Base-by-base conservation (phyloP, 1,139 yeast species). In the Hanseniaspora gamundiae region DNA sequence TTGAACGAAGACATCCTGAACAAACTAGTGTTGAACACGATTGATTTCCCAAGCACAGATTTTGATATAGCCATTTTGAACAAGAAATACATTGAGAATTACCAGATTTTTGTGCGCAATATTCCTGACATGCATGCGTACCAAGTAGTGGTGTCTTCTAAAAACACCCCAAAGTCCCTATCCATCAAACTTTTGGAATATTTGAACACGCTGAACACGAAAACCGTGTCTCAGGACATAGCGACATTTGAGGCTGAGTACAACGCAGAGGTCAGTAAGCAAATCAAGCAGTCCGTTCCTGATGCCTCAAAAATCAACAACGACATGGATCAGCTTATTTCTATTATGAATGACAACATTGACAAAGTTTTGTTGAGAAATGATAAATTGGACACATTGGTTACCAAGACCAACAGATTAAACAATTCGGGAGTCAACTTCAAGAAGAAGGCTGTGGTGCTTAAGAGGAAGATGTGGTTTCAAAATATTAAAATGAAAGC, bases 361-460 rank as follows among this genome's bases (percentile, higher is more conserved):
- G 80, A 76, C 53, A 75, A 74, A 55, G 66, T 87, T 22, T 67
- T 87, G 55, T 78, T 78, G 54, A 71, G 96, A 45, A 95, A 94
- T 11, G 95, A 86, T 54, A 72, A 84, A 47, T 76, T 87, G 47
- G 76, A 78, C 49, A 62, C 74, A 42, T 68, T 87, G 49, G 94
- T 86, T 16, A 83, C 80, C 58, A 87, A 87, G 58, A 86, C 95
- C 1, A 84, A 83, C 50, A 69, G 79, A 44, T 70, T 86, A 61
- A 84, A 81, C 51, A 70, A 73, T 26, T 74, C 78, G 30, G 76
- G 94, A 4, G 74, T 70, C 63, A 74, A 81, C 39, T 87, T 87
- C 58, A 79, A 85, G 51, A 77, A 80, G 51, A 71, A 79, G 47
- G 83, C 95, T 0, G 75, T 74, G 26, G 70, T 70, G 44, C 73